Conservation (phyloP, 208 protist genomes). For the Vickermania spadyakhi region DNA sequence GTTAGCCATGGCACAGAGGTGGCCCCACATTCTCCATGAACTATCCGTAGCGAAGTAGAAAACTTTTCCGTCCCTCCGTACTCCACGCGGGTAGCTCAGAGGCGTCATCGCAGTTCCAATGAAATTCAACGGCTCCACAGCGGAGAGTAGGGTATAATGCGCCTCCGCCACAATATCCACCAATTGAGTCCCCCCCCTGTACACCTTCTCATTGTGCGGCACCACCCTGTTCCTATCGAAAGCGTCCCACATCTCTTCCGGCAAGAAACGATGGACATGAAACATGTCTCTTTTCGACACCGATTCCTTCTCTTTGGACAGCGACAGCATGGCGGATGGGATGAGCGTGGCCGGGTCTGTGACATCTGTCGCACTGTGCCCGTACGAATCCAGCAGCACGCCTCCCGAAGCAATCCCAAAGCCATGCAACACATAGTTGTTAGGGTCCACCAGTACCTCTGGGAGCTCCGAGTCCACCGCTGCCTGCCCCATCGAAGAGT, state of each 20-base stretch:
- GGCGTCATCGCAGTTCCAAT: not conserved
- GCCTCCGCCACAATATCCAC: not conserved
- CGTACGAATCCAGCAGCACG: not conserved
- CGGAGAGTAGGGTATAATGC: not conserved
- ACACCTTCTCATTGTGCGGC: conserved; percentile 30
- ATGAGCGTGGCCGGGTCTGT: too few relatives aligned
- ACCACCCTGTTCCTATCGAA: conserved; percentile 15
- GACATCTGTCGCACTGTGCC: too few relatives aligned
- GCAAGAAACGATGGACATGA: conserved; percentile 50
- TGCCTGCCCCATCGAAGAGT: too few relatives aligned
- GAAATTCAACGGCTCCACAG: not conserved
- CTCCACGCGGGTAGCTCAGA: not conserved
- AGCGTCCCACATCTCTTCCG: conserved; percentile 55
- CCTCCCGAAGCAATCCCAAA: not conserved
- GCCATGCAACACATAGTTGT: not conserved
- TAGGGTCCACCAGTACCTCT: not conserved
- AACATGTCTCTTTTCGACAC: conserved; percentile 56
- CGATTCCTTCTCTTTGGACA: too few relatives aligned
- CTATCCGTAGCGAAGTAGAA: not conserved
- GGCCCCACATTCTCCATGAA: not conserved
- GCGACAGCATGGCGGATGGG: too few relatives aligned
- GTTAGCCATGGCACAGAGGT: not conserved
- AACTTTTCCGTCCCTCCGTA: not conserved
- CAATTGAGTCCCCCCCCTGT: not conserved
- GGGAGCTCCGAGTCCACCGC: not conserved